A percentile compares a stretch with the other conserved stretches of the same genome.
These are phyloP conservation scores for Neurospora tetrasperma DNA, from an alignment of 495 filamentous ascomycete species.

Conservation along the genomic window DNA sequence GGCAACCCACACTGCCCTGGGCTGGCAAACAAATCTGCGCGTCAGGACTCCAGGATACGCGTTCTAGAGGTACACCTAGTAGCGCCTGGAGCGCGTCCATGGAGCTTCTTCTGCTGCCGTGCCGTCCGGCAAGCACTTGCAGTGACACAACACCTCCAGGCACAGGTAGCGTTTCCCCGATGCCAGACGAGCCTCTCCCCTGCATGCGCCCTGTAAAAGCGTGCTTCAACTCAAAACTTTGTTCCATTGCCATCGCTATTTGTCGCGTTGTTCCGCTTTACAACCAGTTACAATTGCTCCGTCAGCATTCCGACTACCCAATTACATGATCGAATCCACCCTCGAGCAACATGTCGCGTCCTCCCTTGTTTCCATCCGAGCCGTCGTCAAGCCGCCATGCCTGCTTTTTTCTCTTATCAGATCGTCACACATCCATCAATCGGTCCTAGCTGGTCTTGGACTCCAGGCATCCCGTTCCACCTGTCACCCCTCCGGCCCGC, in stretches of 20 bases:
- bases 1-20: background rate
- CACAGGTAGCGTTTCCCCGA: background rate
- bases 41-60: constrained; percentile 10
- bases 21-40: constrained; percentile 5
- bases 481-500: background rate
- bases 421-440: constrained; percentile 2
- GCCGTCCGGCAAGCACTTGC: background rate
- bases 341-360: background rate
- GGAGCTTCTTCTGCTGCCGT: background rate
- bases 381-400: background rate
- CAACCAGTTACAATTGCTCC: background rate
- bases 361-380: background rate
- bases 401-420: constrained; percentile 7
- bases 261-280: background rate
- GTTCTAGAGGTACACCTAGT: constrained; percentile 2
- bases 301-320: constrained; percentile 6
- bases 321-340: constrained; percentile 6
- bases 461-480: background rate
- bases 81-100: background rate
- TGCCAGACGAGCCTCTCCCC: background rate
- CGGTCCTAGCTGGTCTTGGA: background rate
- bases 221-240: background rate
- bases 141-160: constrained; percentile 7
- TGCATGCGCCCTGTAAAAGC: background rate
- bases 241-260: background rate